Evolutionary conservation across 257 asterid genomes (phyloP).

Genomic region (Buddleja alternifolia): DNA sequence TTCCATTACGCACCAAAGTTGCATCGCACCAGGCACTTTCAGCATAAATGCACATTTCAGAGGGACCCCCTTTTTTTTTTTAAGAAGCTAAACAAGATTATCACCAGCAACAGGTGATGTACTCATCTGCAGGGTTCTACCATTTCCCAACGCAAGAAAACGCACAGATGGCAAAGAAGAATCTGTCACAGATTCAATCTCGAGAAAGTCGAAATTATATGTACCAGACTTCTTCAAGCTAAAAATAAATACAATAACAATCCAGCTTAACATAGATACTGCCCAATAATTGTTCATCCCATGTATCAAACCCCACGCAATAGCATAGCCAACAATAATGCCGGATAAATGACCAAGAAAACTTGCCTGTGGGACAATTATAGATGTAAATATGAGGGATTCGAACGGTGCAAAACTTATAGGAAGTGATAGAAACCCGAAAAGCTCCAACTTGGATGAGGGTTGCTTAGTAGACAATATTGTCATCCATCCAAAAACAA

Average conservation of each 20-base stretch:
- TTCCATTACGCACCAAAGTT: slow-evolving; percentile 14
- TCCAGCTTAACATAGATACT: slow-evolving; percentile 83
- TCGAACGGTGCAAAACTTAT: slow-evolving; percentile 96
- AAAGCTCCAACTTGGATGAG: slow-evolving; percentile 81
- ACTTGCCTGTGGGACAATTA: slow-evolving; percentile 96
- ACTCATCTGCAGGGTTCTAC: slow-evolving; percentile 77
- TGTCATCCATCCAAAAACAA: slow-evolving; percentile 99
- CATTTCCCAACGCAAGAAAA: slow-evolving; percentile 65
- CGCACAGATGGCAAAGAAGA: slow-evolving; percentile 82
- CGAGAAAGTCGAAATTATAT: slow-evolving; percentile 65
- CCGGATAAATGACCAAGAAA: slow-evolving; percentile 93
- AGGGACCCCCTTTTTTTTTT: not conserved
- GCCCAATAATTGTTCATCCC: slow-evolving; percentile 99
- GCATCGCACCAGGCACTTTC: not conserved
- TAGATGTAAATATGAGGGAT: slow-evolving; percentile 87
- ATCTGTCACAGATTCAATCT: slow-evolving; percentile 86
- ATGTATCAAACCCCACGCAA: slow-evolving; percentile 89
- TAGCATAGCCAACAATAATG: slow-evolving; percentile 80
- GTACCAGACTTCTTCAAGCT: slow-evolving; percentile 94
- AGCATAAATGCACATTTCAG: slow-evolving; percentile 13
- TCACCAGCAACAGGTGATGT: slow-evolving; percentile 50
- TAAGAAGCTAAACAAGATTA: slow-evolving; percentile 62
- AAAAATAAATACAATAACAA: slow-evolving; percentile 55
- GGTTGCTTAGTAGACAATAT: slow-evolving; percentile 87
- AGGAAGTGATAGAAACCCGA: slow-evolving; percentile 93